A percentile compares a stretch with the other conserved stretches of the same genome.
phyloP scores from a whole-genome alignment of 1,284 basidiomycete species.

The Pseudozyma tsukubaensis region DNA sequence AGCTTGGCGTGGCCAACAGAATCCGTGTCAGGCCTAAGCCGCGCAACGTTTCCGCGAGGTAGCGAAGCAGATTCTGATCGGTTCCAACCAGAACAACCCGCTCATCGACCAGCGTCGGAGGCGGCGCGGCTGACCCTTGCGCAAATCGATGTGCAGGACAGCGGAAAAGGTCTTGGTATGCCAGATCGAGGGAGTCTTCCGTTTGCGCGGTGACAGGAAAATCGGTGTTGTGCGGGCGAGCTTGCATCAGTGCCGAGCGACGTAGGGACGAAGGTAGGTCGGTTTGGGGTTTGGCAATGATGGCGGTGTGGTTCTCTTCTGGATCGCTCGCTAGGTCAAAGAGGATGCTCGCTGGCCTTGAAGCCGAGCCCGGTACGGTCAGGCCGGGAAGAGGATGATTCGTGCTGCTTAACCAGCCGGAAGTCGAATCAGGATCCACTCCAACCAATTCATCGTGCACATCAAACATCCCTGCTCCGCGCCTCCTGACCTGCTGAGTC shows the following conservation, averaged over 20 bases:
- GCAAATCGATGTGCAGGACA: constrained; percentile 15
- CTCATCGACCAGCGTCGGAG: constrained; percentile 23
- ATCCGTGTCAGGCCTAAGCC: constrained; percentile 13
- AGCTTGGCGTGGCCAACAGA: constrained; percentile 6
- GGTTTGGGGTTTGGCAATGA: no score
- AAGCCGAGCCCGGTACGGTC: not conserved
- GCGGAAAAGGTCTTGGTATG: constrained; percentile 19
- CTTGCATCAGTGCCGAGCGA: constrained; percentile 9
- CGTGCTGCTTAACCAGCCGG: no score
- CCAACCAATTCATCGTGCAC: not conserved
- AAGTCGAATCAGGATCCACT: not conserved
- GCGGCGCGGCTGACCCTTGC: not conserved
- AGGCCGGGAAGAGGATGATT: not conserved
- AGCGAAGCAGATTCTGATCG: constrained; percentile 5
- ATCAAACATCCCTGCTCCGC: not conserved
- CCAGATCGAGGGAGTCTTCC: not conserved
- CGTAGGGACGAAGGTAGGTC: constrained; percentile 3
- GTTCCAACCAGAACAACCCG: constrained; percentile 20
- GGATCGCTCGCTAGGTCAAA: constrained; percentile 5
- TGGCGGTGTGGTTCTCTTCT: not conserved
- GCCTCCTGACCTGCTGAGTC: not conserved
- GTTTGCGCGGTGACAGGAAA: no score
- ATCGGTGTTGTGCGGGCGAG: not conserved
- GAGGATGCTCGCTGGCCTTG: constrained; percentile 1
- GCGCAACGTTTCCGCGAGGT: constrained; percentile 10